Evolutionary conservation across 129 eudicot species (phyloP), one percentile per base, ranked within the genome.

Genomic region (Mikania micrantha): DNA sequence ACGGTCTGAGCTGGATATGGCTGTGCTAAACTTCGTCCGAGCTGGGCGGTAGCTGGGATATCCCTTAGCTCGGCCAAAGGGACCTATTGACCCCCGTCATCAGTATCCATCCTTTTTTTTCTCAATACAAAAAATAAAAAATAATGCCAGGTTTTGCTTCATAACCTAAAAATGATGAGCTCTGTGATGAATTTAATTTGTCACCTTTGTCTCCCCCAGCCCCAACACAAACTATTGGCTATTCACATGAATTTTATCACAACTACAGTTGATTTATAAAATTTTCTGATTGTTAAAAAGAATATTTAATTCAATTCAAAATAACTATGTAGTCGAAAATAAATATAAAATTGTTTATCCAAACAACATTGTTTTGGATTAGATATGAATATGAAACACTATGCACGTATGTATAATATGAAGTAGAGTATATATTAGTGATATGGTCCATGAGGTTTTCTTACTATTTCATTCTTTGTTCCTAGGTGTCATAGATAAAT

Each of bases 161-260:
- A 3, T 48, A 17, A 29, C 60, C 1, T 50, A 9, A 27, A 20
- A 16, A 35, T 72, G 52, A 71, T 50, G 42, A 63, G 41, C 64
- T 60, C 31, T 41, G 78, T 66, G 73, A 65, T 52, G 45, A 67
- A 31, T 41, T 74, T 74, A 56, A 66, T 74, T 41, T 56, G 28
- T 67, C 72, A 41, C 73, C 29, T 56, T 29, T 74, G 79, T 66
- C 60, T n/a, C 6, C 79, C 73, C 67, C 31, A 29, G 54, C 16
- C 57, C 60, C 73, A 56, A 66, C 73, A 66, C 79, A 54, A 40
- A 9, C 71, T 66, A 63, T 64, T 50, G 56, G 24, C 44, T 11
- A 49, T 49, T 49, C 77, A 73, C 71, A 63, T 73, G 63, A 73
- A 64, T 36, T 73, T 27, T 64, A 53, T 47, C 35, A 52, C 9